Evolutionary conservation across 768 basidiomycete species (phyloP).

Genomic region (Naematelia aurantialba): DNA sequence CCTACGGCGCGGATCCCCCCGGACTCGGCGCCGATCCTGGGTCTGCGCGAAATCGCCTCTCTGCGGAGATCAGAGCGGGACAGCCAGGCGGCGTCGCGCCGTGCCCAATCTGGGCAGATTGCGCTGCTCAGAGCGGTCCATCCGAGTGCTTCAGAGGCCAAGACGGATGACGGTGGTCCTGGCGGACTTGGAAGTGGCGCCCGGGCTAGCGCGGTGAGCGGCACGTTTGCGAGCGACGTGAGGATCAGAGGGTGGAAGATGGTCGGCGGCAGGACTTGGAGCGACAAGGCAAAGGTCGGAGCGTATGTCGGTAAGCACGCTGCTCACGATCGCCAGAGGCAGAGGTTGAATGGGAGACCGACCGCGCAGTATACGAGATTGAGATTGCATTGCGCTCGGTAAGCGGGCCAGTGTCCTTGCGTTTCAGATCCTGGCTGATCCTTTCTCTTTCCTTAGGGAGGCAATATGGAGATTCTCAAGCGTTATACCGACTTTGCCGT

Average conservation of each 20-base stretch:
- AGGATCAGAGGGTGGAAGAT: constrained; percentile 42
- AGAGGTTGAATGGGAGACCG: no score
- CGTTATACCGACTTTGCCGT: constrained; percentile 46
- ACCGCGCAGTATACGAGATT: constrained; percentile 42
- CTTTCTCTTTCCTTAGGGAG: constrained; percentile 23
- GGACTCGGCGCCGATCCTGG: neutral
- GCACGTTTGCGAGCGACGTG: constrained; percentile 38
- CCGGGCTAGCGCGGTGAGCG: neutral
- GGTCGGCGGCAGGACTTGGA: constrained; percentile 41
- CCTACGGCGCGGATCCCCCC: neutral
- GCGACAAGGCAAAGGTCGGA: constrained; percentile 35
- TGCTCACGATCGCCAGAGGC: neutral
- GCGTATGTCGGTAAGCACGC: constrained; percentile 46
- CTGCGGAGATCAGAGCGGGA: neutral
- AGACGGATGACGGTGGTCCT: neutral
- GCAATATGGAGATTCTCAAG: constrained; percentile 29
- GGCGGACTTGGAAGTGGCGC: neutral
- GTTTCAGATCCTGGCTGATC: neutral
- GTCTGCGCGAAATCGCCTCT: neutral
- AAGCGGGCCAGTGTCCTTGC: neutral
- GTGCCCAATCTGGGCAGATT: neutral
- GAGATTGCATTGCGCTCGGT: constrained; percentile 34
- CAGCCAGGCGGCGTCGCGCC: neutral
- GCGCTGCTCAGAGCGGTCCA: constrained; percentile 4
- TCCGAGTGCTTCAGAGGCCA: neutral